phyloP scores from a whole-genome alignment of 805 yeast species.

The Ogataea glucozyma region DNA sequence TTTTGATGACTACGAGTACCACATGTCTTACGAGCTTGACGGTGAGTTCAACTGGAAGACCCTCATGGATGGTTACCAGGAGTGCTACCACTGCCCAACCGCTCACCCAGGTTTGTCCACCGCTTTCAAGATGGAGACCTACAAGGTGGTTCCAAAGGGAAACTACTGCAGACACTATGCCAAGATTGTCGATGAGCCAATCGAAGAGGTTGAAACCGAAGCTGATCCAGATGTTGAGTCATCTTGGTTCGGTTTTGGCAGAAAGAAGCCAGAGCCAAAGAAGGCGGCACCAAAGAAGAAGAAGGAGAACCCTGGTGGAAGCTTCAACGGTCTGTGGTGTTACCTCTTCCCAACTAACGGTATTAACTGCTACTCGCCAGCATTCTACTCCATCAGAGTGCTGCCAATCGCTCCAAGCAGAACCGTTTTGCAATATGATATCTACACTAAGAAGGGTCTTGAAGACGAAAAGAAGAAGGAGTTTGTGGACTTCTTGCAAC shows the following conservation, averaged over 20 bases:
- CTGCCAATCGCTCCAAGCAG: slow-evolving; percentile 54
- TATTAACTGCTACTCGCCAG: slow-evolving; percentile 64
- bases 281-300: slow-evolving; percentile 25
- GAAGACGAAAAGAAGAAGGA: slow-evolving; percentile 54
- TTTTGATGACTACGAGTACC: slow-evolving; percentile 60
- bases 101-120: slow-evolving; percentile 61
- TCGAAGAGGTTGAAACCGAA: slow-evolving; percentile 31
- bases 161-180: slow-evolving; percentile 66
- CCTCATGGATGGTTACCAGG: slow-evolving; percentile 67
- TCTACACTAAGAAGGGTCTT: slow-evolving; percentile 60
- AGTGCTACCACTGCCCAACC: slow-evolving; percentile 68
- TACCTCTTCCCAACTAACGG: slow-evolving; percentile 63
- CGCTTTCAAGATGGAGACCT: slow-evolving; percentile 65
- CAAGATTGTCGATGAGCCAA: slow-evolving; percentile 44
- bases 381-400: slow-evolving; percentile 64
- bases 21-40: slow-evolving; percentile 63
- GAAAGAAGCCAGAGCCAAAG: slow-evolving; percentile 28
- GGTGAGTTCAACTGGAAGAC: slow-evolving; percentile 70
- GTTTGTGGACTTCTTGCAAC: slow-evolving; percentile 62
- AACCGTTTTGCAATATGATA: slow-evolving; percentile 60
- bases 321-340: slow-evolving; percentile 62
- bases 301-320: slow-evolving; percentile 58
- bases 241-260: slow-evolving; percentile 57
- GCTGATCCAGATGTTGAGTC: slow-evolving; percentile 38
- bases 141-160: slow-evolving; percentile 59